A percentile compares a stretch with the other conserved stretches of the same genome.
Conservation (phyloP, 2,329 filamentous ascomycete genomes). For the Thermochaetoides dissita region DNA sequence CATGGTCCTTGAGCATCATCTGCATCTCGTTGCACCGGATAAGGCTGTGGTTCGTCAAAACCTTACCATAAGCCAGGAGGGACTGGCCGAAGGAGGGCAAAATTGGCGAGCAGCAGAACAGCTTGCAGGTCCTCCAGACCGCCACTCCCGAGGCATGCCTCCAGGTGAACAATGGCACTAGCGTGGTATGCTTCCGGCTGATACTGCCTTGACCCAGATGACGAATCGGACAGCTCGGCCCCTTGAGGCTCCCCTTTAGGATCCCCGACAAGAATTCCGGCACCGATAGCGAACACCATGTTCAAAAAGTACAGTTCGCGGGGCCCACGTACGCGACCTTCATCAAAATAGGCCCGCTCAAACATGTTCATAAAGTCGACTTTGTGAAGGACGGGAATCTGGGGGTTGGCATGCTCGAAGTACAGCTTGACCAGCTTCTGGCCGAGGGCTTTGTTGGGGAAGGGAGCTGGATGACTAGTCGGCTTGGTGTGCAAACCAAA, state of each 20-base stretch:
- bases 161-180: constrained; percentile 81
- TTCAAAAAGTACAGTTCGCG: constrained; percentile 88
- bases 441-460: constrained; percentile 66
- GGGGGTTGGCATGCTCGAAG: constrained; percentile 91
- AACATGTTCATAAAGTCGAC: constrained; percentile 83
- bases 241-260: constrained; percentile 19
- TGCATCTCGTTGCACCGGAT: too few relatives aligned
- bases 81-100: constrained; percentile 80
- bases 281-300: constrained; percentile 93
- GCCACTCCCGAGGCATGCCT: constrained; percentile 74
- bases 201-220: constrained; percentile 30
- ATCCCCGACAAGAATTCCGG: constrained; percentile 74
- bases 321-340: constrained; percentile 52
- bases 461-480: constrained; percentile 70
- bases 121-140: constrained; percentile 85
- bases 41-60: too few relatives aligned
- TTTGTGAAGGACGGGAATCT: constrained; percentile 83
- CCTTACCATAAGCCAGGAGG: constrained; percentile 74
- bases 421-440: constrained; percentile 65
- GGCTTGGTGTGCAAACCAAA: constrained; percentile 91
- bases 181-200: constrained; percentile 95
- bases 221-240: constrained; percentile 2
- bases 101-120: constrained; percentile 79
- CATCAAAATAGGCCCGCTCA: constrained; percentile 61
- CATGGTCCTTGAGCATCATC: too few relatives aligned